Conservation (phyloP, 2,329 filamentous ascomycete genomes). For the Paraphaeosphaeria sporulosa region DNA sequence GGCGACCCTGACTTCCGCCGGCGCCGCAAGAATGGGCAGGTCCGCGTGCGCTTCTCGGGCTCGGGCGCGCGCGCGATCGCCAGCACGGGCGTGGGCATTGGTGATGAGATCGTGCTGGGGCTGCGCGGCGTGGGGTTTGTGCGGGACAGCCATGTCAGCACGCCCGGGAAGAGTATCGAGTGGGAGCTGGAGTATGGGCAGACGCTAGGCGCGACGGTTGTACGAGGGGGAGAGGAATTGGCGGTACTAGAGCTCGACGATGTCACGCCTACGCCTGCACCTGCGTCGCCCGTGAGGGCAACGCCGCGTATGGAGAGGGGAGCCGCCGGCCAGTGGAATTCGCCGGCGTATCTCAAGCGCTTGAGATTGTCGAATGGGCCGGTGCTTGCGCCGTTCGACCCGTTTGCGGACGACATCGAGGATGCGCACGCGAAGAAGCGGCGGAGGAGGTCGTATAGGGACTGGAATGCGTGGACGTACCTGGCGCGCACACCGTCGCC, state of each 20-base stretch:
- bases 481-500: slow-evolving; percentile 75
- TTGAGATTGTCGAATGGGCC: slow-evolving; percentile 73
- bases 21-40: slow-evolving; percentile 78
- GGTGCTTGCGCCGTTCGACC: slow-evolving; percentile 70
- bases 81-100: slow-evolving; percentile 74
- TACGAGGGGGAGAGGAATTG: slow-evolving; percentile 56
- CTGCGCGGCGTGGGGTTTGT: slow-evolving; percentile 74
- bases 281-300: slow-evolving; percentile 31
- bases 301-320: slow-evolving; percentile 15
- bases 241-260: slow-evolving; percentile 63
- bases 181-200: slow-evolving; percentile 63
- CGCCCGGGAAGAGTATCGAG: slow-evolving; percentile 64
- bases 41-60: slow-evolving; percentile 78
- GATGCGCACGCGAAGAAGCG: slow-evolving; percentile 73
- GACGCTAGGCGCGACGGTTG: slow-evolving; percentile 49
- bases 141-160: slow-evolving; percentile 61
- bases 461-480: slow-evolving; percentile 77
- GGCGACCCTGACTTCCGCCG: slow-evolving; percentile 85
- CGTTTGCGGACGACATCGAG: slow-evolving; percentile 67
- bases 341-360: slow-evolving; percentile 78
- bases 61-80: slow-evolving; percentile 74
- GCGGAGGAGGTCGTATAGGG: slow-evolving; percentile 72
- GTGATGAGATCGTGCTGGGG: slow-evolving; percentile 75
- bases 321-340: slow-evolving; percentile 64
- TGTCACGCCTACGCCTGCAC: slow-evolving; percentile 37